Evolutionary conservation across 2,329 filamentous ascomycete genomes (phyloP).

Genomic region (Penicillium concentricum): DNA sequence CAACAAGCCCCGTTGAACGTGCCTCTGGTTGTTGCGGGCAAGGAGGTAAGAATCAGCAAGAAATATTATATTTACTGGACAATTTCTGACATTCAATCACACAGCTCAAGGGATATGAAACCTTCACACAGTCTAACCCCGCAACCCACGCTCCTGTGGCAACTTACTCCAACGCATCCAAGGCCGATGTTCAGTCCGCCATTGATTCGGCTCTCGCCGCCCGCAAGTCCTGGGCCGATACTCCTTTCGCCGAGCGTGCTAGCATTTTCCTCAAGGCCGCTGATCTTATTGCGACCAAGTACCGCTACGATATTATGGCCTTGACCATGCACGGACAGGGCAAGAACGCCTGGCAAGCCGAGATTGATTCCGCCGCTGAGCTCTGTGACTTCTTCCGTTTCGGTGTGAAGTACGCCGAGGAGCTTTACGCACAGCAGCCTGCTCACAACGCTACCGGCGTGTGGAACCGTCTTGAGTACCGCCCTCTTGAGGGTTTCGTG

Average conservation of each 20-base stretch:
- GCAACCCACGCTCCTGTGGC: slow-evolving; percentile 78
- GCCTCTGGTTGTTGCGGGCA: slow-evolving; percentile 79
- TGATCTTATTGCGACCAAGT: slow-evolving; percentile 85
- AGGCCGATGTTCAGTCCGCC: slow-evolving; percentile 71
- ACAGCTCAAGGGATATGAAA: slow-evolving; percentile 34
- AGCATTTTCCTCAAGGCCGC: slow-evolving; percentile 95
- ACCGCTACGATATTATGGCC: slow-evolving; percentile 95
- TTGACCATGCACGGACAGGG: slow-evolving; percentile 94
- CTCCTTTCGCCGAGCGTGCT: slow-evolving; percentile 87
- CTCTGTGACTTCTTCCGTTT: slow-evolving; percentile 86
- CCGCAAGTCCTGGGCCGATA: slow-evolving; percentile 78
- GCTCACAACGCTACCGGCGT: slow-evolving; percentile 77
- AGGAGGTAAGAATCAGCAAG: slow-evolving; percentile 58
- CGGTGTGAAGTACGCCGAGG: slow-evolving; percentile 90
- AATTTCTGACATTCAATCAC: not conserved
- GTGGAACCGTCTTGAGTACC: slow-evolving; percentile 90
- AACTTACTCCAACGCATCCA: slow-evolving; percentile 77
- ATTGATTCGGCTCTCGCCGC: slow-evolving; percentile 85
- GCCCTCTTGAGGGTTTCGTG: slow-evolving; percentile 89
- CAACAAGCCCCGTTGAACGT: slow-evolving; percentile 71
- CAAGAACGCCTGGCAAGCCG: slow-evolving; percentile 99
- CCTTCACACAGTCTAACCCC: slow-evolving; percentile 71
- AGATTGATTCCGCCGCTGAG: slow-evolving; percentile 94
- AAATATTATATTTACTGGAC: not conserved
- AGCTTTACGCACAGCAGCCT: slow-evolving; percentile 85